These are phyloP conservation scores for Salix exigua DNA, from an alignment of 345 rosid genomes.

Conservation along the genomic window DNA sequence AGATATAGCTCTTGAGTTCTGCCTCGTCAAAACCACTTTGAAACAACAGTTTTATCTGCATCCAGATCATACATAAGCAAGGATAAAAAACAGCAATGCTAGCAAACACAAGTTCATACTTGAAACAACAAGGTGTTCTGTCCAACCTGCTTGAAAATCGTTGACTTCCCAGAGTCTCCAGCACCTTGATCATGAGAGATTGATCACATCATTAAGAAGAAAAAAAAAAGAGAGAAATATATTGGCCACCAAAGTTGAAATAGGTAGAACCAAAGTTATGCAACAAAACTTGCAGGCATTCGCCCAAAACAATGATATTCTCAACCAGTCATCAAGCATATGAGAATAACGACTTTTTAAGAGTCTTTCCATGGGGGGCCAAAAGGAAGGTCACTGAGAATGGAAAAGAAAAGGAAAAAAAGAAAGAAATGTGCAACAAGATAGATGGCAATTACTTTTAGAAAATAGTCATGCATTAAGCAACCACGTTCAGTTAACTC, in stretches of 20 bases:
- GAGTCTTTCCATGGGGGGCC: neutral
- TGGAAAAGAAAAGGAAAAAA: neutral
- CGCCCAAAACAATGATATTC: neutral
- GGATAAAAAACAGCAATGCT: constrained; percentile 3
- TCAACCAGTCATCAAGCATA: neutral
- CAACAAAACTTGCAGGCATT: neutral
- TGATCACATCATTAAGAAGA: neutral
- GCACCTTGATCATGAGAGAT: constrained; percentile 54
- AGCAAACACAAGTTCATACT: neutral
- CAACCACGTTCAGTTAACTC: neutral
- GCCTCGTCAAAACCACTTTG: constrained; percentile 94
- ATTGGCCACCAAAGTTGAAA: neutral
- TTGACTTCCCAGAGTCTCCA: constrained; percentile 99
- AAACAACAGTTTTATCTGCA: constrained; percentile 91
- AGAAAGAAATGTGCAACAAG: neutral
- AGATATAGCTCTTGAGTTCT: constrained; percentile 78
- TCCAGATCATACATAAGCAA: neutral
- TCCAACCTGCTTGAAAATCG: constrained; percentile 96
- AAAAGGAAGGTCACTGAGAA: neutral
- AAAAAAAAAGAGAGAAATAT: neutral
- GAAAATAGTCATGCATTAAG: neutral
- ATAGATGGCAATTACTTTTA: neutral
- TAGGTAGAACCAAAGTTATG: neutral
- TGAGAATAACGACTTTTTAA: neutral
- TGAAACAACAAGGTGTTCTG: neutral